Conservation (phyloP, 2,329 filamentous ascomycete species). For the Fusarium oligoseptatum region DNA sequence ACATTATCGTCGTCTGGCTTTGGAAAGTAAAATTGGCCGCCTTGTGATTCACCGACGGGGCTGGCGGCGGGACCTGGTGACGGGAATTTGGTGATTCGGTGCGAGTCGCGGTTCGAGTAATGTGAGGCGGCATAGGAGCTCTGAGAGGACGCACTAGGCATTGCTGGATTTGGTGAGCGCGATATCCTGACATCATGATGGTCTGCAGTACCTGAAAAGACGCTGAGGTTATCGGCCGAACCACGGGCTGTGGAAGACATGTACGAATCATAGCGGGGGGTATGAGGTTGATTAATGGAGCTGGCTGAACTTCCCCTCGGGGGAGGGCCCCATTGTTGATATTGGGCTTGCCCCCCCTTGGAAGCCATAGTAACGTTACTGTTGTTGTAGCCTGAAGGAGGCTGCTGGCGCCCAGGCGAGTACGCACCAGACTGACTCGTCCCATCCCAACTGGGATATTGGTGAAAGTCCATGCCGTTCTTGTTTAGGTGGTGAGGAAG, state of each 20-base stretch:
- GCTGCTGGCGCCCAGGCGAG: constrained; percentile 72
- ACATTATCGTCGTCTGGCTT: constrained; percentile 84
- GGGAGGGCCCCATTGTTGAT: constrained; percentile 79
- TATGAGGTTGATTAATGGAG: constrained; percentile 62
- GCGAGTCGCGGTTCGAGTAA: constrained; percentile 57
- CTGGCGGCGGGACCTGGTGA: constrained; percentile 49
- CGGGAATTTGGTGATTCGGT: constrained; percentile 68
- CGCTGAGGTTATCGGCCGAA: constrained; percentile 66
- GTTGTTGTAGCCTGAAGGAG: constrained; percentile 56
- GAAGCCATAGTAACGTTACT: constrained; percentile 79
- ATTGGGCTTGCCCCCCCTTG: constrained; percentile 78
- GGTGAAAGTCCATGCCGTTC: constrained; percentile 83
- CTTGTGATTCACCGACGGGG: constrained; percentile 53
- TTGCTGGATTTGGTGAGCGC: constrained; percentile 58
- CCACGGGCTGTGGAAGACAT: constrained; percentile 70
- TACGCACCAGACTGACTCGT: constrained; percentile 65
- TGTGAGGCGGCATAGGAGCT: constrained; percentile 65
- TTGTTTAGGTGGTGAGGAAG: constrained; percentile 88
- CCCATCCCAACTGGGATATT: constrained; percentile 82
- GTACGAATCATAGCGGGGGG: constrained; percentile 75
- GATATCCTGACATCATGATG: constrained; percentile 54
- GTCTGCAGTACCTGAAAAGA: constrained; percentile 68
- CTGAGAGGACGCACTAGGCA: constrained; percentile 69
- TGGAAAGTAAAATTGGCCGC: constrained; percentile 70
- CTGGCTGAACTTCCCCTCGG: constrained; percentile 66